phyloP scores from a whole-genome alignment of 2,329 filamentous ascomycete genomes.

The Exophiala xenobiotica region DNA sequence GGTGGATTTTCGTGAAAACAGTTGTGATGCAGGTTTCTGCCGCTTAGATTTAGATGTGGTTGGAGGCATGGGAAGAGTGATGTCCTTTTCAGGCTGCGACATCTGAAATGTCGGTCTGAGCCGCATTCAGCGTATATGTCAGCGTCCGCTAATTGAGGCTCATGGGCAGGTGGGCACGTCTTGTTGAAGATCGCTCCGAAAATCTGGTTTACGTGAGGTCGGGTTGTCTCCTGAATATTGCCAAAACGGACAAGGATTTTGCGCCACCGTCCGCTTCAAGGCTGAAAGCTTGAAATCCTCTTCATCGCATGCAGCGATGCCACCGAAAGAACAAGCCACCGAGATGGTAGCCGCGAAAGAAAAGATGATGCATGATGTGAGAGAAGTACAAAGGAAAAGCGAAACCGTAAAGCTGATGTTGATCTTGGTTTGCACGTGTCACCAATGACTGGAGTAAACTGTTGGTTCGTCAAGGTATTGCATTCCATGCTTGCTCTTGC shows the following conservation, averaged over 20 bases:
- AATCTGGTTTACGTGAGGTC: too few species aligned
- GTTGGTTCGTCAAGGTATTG: too few species aligned
- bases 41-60: background rate
- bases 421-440: background rate
- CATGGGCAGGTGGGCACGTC: too few species aligned
- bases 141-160: background rate
- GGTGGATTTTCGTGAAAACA: conserved; percentile 3
- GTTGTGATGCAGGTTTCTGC: background rate
- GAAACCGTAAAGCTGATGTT: background rate
- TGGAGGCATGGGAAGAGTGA: conserved; percentile 4
- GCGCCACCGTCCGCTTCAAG: background rate
- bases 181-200: too few species aligned
- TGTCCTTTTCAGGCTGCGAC: conserved; percentile 1
- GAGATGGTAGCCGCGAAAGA: background rate
- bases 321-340: background rate
- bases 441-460: too few species aligned
- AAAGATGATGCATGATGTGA: background rate
- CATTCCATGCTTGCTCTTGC: too few species aligned
- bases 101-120: background rate
- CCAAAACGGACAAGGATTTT: background rate
- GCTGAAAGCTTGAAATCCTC: background rate
- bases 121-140: background rate
- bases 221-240: conserved; percentile 2
- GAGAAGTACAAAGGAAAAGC: background rate
- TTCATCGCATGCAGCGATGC: background rate